A percentile compares a stretch with the other conserved stretches of the same genome.
Conservation (phyloP, 2,329 filamentous ascomycete species). For the Blastomyces silverae region DNA sequence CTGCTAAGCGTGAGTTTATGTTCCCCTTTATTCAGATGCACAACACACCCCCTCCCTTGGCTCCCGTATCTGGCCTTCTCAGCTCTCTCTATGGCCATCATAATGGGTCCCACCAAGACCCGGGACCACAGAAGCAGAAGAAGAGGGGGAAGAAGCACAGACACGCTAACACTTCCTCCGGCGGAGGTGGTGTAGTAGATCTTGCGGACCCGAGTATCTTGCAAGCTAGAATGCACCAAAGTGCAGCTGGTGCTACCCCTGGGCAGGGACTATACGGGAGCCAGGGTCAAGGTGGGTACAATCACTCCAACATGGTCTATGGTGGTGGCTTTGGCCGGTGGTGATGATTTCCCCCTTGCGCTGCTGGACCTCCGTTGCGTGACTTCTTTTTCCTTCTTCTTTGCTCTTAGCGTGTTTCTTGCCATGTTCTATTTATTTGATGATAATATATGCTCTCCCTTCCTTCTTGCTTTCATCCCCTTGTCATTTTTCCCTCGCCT, state of each 20-base stretch:
- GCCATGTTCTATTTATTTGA: constrained; percentile 6
- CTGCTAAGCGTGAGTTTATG: constrained; percentile 97
- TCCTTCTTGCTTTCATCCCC: background rate
- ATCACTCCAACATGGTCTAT: constrained; percentile 72
- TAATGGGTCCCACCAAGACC: constrained; percentile 81
- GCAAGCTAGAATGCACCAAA: constrained; percentile 93
- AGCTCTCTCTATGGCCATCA: constrained; percentile 85
- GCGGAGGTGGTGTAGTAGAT: constrained; percentile 96
- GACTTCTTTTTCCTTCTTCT: constrained; percentile 23
- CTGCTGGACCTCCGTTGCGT: constrained; percentile 17
- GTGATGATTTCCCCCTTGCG: constrained; percentile 43
- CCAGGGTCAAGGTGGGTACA: constrained; percentile 90
- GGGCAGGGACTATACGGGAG: constrained; percentile 86
- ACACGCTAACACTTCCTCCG: constrained; percentile 99
- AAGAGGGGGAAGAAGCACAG: constrained; percentile 99
- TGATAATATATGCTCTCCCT: constrained; percentile 12
- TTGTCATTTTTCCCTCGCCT: constrained; percentile 12
- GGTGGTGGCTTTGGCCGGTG: constrained; percentile 60
- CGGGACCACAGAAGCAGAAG: constrained; percentile 88
- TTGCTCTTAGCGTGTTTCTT: constrained; percentile 20
- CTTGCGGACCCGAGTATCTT: constrained; percentile 99
- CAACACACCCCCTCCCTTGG: constrained; percentile 77
- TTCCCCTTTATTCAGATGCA: constrained; percentile 89
- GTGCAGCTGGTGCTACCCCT: constrained; percentile 63
- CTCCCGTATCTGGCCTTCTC: constrained; percentile 84